Base-by-base conservation (phyloP, 148 eudicot species). In the Camellia sinensis region DNA sequence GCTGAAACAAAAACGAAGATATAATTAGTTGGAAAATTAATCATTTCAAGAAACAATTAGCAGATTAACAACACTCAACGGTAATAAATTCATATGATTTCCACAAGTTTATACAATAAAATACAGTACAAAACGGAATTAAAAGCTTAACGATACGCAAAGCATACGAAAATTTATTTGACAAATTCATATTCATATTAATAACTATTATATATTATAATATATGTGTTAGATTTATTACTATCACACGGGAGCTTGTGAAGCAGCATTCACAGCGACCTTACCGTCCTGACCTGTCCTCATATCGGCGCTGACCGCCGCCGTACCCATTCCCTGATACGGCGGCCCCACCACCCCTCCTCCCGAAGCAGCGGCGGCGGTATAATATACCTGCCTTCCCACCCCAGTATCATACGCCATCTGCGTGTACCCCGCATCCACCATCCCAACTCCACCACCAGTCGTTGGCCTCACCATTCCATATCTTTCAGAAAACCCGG, bases 331-430 rank as follows among this genome's bases (percentile, higher is more conserved):
- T 45, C 65, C 86, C 43, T 84, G 94, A 85, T 81, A 89, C 56
- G 56, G 81, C 53, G 87, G 79, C 79, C 87, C 66, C 10, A 80
- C 85, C 21, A 80, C 87, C 4, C 83, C 90, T 1, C 89, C 88
- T 29, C 37, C 37, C 37, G 37, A 29, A 29, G 37, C 37, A 29
- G 37, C 37, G 37, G 37, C 37, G 80, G 89, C 17, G 92, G 72
- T 84, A 74, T 93, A 92, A 85, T 83, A 89, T 17, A 93, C 88
- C 78, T 87, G 96, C 77, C 98, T 90, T 78, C 97, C 97, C 19
- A 78, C 70, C 8, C 80, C 89, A n/a, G 73, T 82, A 81, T 93
- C 95, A 69, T 91, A 93, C 80, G 90, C 91, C 87, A 90, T 75
- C 62, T 85, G 92, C 1, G 86, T 12, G 37, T 85, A 89, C 37